Evolutionary conservation across 371 early-diverging fungal species (phyloP).

Genomic region (Mucor plumbeus): DNA sequence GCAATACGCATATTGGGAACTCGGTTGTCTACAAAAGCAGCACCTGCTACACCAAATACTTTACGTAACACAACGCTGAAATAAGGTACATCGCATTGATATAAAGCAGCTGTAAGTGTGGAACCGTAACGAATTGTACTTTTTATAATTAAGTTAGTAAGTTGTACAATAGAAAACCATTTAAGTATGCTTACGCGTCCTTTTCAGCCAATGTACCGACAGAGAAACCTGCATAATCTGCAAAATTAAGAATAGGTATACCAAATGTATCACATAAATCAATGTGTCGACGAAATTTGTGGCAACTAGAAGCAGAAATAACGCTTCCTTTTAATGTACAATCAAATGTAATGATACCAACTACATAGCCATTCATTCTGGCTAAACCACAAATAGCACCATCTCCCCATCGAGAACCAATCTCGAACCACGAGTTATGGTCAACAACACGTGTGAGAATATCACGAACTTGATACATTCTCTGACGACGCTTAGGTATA

Average conservation of each 20-base stretch:
- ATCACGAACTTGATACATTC: slow-evolving; percentile 48
- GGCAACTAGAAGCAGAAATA: slow-evolving; percentile 39
- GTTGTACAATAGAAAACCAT: not conserved
- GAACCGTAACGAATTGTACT: slow-evolving; percentile 53
- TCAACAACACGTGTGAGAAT: slow-evolving; percentile 43
- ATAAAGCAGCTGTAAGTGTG: slow-evolving; percentile 50
- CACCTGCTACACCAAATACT: slow-evolving; percentile 58
- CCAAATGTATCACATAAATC: slow-evolving; percentile 55
- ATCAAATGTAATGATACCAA: slow-evolving; percentile 49
- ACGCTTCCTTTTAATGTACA: slow-evolving; percentile 46
- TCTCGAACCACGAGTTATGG: slow-evolving; percentile 48
- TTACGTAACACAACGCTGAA: slow-evolving; percentile 51
- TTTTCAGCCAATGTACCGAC: slow-evolving; percentile 51
- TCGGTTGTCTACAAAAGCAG: slow-evolving; percentile 54
- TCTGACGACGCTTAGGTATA: slow-evolving; percentile 48
- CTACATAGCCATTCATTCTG: slow-evolving; percentile 42
- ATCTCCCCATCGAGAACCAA: slow-evolving; percentile 54
- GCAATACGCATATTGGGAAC: slow-evolving; percentile 49
- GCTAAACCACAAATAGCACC: slow-evolving; percentile 53
- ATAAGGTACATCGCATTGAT: slow-evolving; percentile 52
- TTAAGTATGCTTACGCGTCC: slow-evolving; percentile 45
- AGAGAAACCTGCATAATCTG: slow-evolving; percentile 54
- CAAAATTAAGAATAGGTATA: slow-evolving; percentile 49
- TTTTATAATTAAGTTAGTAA: not conserved
- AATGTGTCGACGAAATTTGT: slow-evolving; percentile 52